phyloP scores from a whole-genome alignment of 73 alveolate species.

The Tetrahymena thermophila region DNA sequence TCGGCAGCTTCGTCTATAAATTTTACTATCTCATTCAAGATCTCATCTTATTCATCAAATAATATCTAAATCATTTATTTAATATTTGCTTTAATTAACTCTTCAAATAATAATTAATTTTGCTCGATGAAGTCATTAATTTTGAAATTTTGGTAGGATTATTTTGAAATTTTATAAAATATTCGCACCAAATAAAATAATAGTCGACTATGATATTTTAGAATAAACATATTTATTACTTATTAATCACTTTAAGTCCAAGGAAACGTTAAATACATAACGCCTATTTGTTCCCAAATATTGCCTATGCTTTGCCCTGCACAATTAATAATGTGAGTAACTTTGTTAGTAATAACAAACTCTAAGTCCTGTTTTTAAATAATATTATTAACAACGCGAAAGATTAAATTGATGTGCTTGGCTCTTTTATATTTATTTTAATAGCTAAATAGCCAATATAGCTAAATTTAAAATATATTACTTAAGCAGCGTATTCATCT shows the following conservation, averaged over 20 bases:
- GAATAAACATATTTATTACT: slow-evolving; percentile 21
- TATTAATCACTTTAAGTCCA: slow-evolving; percentile 89
- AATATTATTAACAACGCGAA: not conserved
- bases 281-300: slow-evolving; percentile 91
- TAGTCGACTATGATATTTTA: not conserved
- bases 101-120: not conserved
- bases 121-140: not conserved
- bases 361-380: slow-evolving; percentile 68
- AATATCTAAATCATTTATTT: slow-evolving; percentile 30
- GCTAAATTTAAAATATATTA: not conserved
- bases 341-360: slow-evolving; percentile 89
- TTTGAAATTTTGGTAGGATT: not conserved
- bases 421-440: no score
- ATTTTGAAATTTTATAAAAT: not conserved
- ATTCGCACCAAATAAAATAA: not conserved
- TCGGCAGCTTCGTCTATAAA: slow-evolving; percentile 90
- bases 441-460: not conserved
- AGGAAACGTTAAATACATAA: slow-evolving; percentile 76
- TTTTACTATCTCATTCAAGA: slow-evolving; percentile 76
- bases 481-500: slow-evolving; percentile 80
- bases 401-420: no score
- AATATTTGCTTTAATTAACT: not conserved
- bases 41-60: slow-evolving; percentile 86
- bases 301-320: slow-evolving; percentile 86
- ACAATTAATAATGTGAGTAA: slow-evolving; percentile 92